phyloP scores from a whole-genome alignment of 352 stramenopile species.

The Albugo candida region DNA sequence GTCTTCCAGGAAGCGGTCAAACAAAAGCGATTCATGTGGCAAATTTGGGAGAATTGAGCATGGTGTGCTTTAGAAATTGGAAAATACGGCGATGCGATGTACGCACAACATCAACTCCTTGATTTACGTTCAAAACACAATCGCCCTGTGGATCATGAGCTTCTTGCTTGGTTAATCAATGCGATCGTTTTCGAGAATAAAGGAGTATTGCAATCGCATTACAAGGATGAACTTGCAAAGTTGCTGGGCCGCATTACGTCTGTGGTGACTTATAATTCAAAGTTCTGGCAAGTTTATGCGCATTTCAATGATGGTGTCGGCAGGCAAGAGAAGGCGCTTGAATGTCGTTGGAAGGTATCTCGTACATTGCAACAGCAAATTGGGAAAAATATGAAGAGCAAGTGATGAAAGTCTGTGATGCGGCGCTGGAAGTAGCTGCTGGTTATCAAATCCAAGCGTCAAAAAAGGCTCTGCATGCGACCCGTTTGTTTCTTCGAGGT shows the following conservation, averaged over 20 bases:
- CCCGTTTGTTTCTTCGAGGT: slow-evolving; percentile 30
- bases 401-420: slow-evolving; percentile 37
- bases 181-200: slow-evolving; percentile 50
- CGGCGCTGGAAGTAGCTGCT: slow-evolving; percentile 27
- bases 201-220: slow-evolving; percentile 19
- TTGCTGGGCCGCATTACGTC: slow-evolving; percentile 61
- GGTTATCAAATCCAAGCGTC: slow-evolving; percentile 48
- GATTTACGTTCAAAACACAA: slow-evolving; percentile 70
- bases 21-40: slow-evolving; percentile 81
- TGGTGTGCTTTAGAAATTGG: slow-evolving; percentile 60
- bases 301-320: slow-evolving; percentile 55
- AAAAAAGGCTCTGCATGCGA: slow-evolving; percentile 67
- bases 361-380: slow-evolving; percentile 12
- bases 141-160: slow-evolving; percentile 42
- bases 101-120: slow-evolving; percentile 68
- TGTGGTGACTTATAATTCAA: slow-evolving; percentile 52
- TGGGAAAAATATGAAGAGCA: slow-evolving; percentile 43
- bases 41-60: slow-evolving; percentile 84
- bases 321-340: slow-evolving; percentile 42
- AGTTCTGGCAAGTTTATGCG: slow-evolving; percentile 70
- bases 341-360: slow-evolving; percentile 56
- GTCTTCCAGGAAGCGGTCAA: slow-evolving; percentile 75
- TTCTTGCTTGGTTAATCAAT: slow-evolving; percentile 67
- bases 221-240: slow-evolving; percentile 24
- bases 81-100: slow-evolving; percentile 60